Conservation (phyloP, 768 basidiomycete species). For the Chalciporus chontae region DNA sequence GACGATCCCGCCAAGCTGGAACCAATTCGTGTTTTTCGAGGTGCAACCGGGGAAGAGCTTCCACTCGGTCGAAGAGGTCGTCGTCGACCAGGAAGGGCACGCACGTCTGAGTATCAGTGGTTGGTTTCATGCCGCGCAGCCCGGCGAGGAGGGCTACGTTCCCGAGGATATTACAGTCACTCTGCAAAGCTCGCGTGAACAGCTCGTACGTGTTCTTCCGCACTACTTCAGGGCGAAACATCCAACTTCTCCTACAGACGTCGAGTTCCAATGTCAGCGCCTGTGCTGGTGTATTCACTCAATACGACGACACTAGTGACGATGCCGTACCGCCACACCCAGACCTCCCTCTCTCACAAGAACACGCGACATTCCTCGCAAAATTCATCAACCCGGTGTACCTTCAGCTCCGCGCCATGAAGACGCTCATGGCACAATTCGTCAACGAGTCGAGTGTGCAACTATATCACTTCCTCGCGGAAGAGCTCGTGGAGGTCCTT, state of each 20-base stretch:
- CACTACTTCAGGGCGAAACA: neutral
- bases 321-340: slow-evolving; percentile 46
- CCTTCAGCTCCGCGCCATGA: slow-evolving; percentile 77
- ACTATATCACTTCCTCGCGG: slow-evolving; percentile 79
- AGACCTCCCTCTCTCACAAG: slow-evolving; percentile 50
- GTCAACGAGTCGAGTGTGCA: slow-evolving; percentile 84
- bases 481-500: slow-evolving; percentile 63
- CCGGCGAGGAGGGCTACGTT: slow-evolving; percentile 85
- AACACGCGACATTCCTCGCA: slow-evolving; percentile 68
- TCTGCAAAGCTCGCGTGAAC: slow-evolving; percentile 82
- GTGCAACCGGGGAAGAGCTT: slow-evolving; percentile 96
- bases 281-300: slow-evolving; percentile 42
- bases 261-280: slow-evolving; percentile 47
- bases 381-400: slow-evolving; percentile 89
- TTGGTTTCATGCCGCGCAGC: slow-evolving; percentile 94
- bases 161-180: slow-evolving; percentile 42
- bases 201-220: slow-evolving; percentile 65
- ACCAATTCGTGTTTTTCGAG: slow-evolving; percentile 83
- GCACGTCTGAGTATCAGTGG: slow-evolving; percentile 88
- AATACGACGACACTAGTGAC: slow-evolving; percentile 40
- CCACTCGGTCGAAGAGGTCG: slow-evolving; percentile 95
- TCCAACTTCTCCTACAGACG: slow-evolving; percentile 38
- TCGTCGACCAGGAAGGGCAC: slow-evolving; percentile 69
- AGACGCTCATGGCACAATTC: slow-evolving; percentile 76
- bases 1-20: slow-evolving; percentile 77